These are phyloP conservation scores for Bathelium albidoporum DNA, from an alignment of 495 filamentous ascomycete genomes.

Conservation along the genomic window DNA sequence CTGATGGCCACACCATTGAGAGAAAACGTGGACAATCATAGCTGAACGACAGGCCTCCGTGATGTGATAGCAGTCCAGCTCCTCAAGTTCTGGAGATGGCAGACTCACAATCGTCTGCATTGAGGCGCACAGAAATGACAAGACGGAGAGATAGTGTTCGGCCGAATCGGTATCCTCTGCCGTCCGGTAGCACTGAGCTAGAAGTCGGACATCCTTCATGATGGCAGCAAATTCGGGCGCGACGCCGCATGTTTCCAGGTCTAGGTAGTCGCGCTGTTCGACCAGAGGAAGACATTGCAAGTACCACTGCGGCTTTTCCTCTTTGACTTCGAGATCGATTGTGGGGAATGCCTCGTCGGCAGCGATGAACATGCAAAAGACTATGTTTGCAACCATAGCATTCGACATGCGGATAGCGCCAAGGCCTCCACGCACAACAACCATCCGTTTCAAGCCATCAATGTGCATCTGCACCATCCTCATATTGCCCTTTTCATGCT, in stretches of 20 bases:
- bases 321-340: not conserved
- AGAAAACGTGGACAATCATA: not conserved
- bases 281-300: not conserved
- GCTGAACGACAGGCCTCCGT: not conserved
- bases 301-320: not conserved
- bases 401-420: conserved; percentile 7
- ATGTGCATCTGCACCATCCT: conserved; percentile 10
- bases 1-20: not conserved
- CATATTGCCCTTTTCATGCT: conserved; percentile 4
- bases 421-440: conserved; percentile 14
- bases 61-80: not conserved
- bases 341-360: not conserved
- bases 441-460: conserved; percentile 10
- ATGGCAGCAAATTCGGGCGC: not conserved
- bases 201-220: not conserved
- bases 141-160: not conserved
- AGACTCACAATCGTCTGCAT: not conserved
- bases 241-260: not conserved
- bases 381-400: conserved; percentile 14
- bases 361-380: conserved; percentile 12
- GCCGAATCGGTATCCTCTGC: not conserved
- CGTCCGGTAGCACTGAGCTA: not conserved
- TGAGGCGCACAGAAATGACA: not conserved
- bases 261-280: not conserved
- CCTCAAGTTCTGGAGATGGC: not conserved